Base-by-base conservation (phyloP, 2,329 filamentous ascomycete genomes). In the Coniochaeta hoffmannii region DNA sequence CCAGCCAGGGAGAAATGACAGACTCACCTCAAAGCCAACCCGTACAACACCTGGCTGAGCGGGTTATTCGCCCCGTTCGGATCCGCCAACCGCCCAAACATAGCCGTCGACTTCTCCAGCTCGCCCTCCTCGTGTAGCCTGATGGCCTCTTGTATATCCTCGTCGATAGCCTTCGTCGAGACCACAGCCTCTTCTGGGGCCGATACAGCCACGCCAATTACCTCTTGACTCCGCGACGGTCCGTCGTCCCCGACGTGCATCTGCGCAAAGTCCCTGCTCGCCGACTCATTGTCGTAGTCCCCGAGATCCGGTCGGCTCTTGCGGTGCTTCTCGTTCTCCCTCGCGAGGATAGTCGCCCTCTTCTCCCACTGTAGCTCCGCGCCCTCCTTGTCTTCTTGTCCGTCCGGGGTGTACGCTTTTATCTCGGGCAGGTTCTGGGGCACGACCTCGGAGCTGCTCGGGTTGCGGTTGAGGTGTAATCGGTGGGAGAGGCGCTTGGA, bases 71-170 rank as follows among this genome's bases (percentile, higher is more conserved):
- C 83, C 24, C 90, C 91, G 54, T 85, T 78, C 0, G 89, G 89
- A 68, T 96, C 87, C 54, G 94, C 94, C 62, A 99, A 77, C 58
- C 79, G 77, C 28, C 85, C 88, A 73, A 99, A 99, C 72, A 97
- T 83, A 53, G 77, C 76, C n/a, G 94, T 97, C 54, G 91, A 94
- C 65, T 78, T 74, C 64, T 85, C 82, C 56, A 96, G 79, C 58
- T 94, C 81, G 56, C 93, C 93, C 50, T 77, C 79, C 72, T 99
- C 94, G 69, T 99, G 94, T 60, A 97, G 77, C 58, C 88, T 82
- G 68, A 99, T 99, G n/a, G 94, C 94, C 72, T 95, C 87, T 71
- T 97, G 93, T 57, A 99, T 96, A 70, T 89, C 86, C 57, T 81
- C 78, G 67, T 87, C 83, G 54, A 80, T 79, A 56, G 72, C 71